Base-by-base conservation (phyloP, 2,329 filamentous ascomycete genomes). In the Hymenoscyphus albidus region DNA sequence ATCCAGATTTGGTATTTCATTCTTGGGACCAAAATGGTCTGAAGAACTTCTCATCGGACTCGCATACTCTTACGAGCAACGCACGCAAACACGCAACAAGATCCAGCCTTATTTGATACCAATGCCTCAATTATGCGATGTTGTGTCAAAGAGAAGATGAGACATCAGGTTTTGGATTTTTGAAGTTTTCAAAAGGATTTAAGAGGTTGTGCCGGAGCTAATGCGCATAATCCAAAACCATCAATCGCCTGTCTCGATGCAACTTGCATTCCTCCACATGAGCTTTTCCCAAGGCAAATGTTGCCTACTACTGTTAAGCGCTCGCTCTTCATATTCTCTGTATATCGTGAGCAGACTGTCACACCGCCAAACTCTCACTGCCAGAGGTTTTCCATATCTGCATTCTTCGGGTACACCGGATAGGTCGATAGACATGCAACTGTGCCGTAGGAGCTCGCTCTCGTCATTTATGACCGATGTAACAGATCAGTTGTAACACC, bases 61-160 rank as follows among this genome's bases (percentile, higher is more conserved):
- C 72, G 88, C 87, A 6, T 90, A 88, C 78, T 87, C 85, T 3
- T 90, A 86, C 75, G 88, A 92, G 78, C 71, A 73, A 44, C 55
- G 64, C 16, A 73, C 82, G 2, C 74, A 76, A 70, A 77, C 80
- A 12, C 76, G 85, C 59, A 70, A 75, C 51, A 79, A 78, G 65
- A 76, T 83, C 1, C 76, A 78, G 74, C 81, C 82, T 38, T 81
- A 82, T 67, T 58, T 70, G 39, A 10, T 59, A 1, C 62, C 62
- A 56, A 56, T 56, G 10, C 51, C 57, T 31, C 62, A 63, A 42
- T 35, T 63, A 5, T 18, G 27, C 12, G 57, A 59, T 14, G 22
- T 63, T 55, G 27, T 63, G 32, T n/a, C 18, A 1, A 27, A 5
- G 18, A 18, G 48, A 27, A 54, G 22, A 2, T 54, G 48, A 54